Conservation (phyloP, 306 rosid genomes). For the Citrullus colocynthis region DNA sequence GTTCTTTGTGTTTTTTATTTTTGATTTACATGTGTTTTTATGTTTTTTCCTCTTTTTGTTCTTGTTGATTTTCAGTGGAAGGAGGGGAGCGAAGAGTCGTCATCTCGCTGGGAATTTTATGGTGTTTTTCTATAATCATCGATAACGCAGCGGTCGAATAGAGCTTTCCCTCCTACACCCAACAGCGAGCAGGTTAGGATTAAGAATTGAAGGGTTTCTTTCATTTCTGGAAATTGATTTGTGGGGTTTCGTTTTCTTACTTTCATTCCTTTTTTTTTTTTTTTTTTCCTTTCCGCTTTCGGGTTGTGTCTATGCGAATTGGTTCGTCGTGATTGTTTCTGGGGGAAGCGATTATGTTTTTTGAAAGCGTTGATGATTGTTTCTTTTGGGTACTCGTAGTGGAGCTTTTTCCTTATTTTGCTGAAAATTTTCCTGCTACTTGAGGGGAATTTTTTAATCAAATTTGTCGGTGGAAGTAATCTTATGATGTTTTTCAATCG, state of each 20-base stretch:
- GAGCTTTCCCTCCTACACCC: background rate
- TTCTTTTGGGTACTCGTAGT: background rate
- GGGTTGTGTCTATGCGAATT: background rate
- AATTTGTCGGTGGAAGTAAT: background rate
- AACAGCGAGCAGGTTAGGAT: background rate
- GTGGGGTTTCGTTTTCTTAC: background rate
- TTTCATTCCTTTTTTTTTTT: background rate
- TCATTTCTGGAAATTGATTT: background rate
- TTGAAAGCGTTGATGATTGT: background rate
- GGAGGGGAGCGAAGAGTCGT: constrained; percentile 3
- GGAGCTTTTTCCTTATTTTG: background rate
- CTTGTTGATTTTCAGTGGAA: constrained; percentile 4
- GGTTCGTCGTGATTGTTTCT: background rate
- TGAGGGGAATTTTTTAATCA: background rate
- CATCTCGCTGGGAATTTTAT: background rate
- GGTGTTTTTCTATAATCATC: background rate
- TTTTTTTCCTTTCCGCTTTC: background rate
- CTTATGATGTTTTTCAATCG: background rate
- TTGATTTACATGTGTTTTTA: background rate
- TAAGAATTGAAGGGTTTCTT: background rate
- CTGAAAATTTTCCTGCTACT: background rate
- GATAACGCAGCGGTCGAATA: background rate
- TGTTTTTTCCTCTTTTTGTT: background rate
- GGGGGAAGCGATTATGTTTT: background rate
- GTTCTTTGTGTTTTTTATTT: background rate